These are phyloP conservation scores for Trichoderma gracile DNA, from an alignment of 2,329 filamentous ascomycete genomes.

Conservation along the genomic window DNA sequence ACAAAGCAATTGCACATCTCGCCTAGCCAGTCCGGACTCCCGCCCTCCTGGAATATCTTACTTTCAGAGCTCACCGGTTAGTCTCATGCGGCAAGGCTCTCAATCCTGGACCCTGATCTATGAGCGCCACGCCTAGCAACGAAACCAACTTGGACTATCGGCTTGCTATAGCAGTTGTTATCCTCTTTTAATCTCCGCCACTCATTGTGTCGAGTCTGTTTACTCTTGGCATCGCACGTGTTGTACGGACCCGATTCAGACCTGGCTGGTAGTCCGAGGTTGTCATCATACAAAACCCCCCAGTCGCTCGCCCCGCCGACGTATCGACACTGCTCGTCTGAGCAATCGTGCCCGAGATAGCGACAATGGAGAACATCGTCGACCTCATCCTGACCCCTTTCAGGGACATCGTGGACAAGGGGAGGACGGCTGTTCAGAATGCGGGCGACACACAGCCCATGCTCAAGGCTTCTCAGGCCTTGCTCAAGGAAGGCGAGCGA, in stretches of 20 bases:
- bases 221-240: slow-evolving; percentile 17
- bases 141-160: slow-evolving; percentile 6
- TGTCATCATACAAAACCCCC: slow-evolving; percentile 13
- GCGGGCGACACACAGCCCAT: slow-evolving; percentile 48
- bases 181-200: slow-evolving; percentile 24
- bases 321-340: slow-evolving; percentile 3
- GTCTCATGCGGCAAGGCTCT: slow-evolving; percentile 12
- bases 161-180: slow-evolving; percentile 12
- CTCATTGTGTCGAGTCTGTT: neutral
- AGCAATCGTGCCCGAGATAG: slow-evolving; percentile 1
- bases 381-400: slow-evolving; percentile 54
- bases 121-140: slow-evolving; percentile 19
- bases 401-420: slow-evolving; percentile 55
- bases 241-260: neutral
- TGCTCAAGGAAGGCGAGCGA: slow-evolving; percentile 52
- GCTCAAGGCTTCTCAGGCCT: slow-evolving; percentile 51
- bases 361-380: slow-evolving; percentile 44
- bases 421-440: slow-evolving; percentile 49
- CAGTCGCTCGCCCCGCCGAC: slow-evolving; percentile 14
- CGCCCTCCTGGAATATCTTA: neutral
- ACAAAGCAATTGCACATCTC: neutral
- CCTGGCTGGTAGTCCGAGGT: neutral
- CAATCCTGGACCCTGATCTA: neutral
- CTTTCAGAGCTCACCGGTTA: neutral
- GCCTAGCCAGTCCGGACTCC: neutral